Percentiles rank a stretch among this genome's conserved stretches.
phyloP scores from a whole-genome alignment of 768 basidiomycete genomes.

The Albatrellus ellisii region DNA sequence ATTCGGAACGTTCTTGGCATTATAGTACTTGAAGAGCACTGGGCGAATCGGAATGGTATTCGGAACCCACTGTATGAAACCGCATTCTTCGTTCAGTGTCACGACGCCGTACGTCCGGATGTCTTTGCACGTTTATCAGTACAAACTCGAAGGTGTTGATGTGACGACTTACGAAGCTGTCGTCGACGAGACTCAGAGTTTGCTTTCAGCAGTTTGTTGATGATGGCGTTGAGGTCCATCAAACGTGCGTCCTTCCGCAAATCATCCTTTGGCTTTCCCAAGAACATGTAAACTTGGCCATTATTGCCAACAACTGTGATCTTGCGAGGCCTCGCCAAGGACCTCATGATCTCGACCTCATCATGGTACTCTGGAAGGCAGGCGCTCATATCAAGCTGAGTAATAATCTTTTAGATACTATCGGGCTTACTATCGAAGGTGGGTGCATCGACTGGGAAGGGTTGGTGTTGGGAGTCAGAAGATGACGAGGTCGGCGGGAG shows the following conservation, averaged over 20 bases:
- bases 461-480: conserved; percentile 51
- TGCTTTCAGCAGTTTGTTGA: conserved; percentile 90
- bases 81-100: conserved; percentile 93
- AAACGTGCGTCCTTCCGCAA: conserved; percentile 91
- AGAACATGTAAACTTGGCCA: conserved; percentile 77
- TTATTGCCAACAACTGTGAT: conserved; percentile 75
- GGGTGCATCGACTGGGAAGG: conserved; percentile 68
- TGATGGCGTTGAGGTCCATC: conserved; percentile 97
- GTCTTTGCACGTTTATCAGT: conserved; percentile 31
- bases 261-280: conserved; percentile 96
- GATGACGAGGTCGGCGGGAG: conserved; percentile 60
- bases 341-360: conserved; percentile 83
- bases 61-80: conserved; percentile 97
- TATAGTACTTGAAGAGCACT: conserved; percentile 59
- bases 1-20: conserved; percentile 28
- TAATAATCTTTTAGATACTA: not conserved
- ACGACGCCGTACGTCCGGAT: conserved; percentile 99
- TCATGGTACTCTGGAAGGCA: conserved; percentile 52
- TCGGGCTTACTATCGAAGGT: conserved; percentile 51
- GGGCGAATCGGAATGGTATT: conserved; percentile 78
- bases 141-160: not conserved
- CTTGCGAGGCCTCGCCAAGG: conserved; percentile 84
- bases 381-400: not conserved
- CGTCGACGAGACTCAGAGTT: conserved; percentile 88
- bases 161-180: conserved; percentile 59